Percentiles rank a stretch among this genome's conserved stretches.
phyloP scores from a whole-genome alignment of 2,329 filamentous ascomycete genomes.

The Penicillium sp. region DNA sequence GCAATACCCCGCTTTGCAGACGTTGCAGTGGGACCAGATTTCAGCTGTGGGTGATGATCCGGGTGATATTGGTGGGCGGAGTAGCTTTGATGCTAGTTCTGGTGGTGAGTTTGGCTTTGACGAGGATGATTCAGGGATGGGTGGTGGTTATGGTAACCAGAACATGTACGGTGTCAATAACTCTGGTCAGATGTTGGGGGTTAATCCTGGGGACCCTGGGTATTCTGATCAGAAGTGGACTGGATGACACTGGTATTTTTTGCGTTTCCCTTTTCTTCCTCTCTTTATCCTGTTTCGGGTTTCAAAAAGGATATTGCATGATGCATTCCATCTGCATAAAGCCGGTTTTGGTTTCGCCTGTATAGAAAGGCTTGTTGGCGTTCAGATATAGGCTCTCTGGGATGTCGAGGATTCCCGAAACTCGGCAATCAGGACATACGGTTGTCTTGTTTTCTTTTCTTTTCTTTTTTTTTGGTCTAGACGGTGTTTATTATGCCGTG shows the following conservation, averaged over 20 bases:
- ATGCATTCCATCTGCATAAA: slow-evolving; percentile 4
- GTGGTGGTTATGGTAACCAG: slow-evolving; percentile 36
- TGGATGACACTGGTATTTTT: slow-evolving; percentile 10
- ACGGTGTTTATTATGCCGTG: neutral
- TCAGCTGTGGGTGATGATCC: slow-evolving; percentile 57
- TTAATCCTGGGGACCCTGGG: slow-evolving; percentile 29
- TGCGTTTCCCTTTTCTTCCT: neutral
- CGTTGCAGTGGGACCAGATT: slow-evolving; percentile 83
- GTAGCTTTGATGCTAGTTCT: slow-evolving; percentile 49
- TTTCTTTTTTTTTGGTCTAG: neutral
- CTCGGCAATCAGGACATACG: neutral
- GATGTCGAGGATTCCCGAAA: neutral
- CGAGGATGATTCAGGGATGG: slow-evolving; percentile 43
- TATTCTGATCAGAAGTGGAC: slow-evolving; percentile 33
- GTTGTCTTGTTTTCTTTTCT: neutral
- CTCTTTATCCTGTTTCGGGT: neutral
- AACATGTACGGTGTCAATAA: slow-evolving; percentile 31
- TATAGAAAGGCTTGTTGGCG: slow-evolving; percentile 25
- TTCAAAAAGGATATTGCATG: slow-evolving; percentile 6
- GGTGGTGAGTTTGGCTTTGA: slow-evolving; percentile 45
- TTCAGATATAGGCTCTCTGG: slow-evolving; percentile 20
- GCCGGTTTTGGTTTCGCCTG: neutral
- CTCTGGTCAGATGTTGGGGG: slow-evolving; percentile 27
- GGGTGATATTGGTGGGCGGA: slow-evolving; percentile 63
- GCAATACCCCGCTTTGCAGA: slow-evolving; percentile 90